Base-by-base conservation (phyloP, 805 yeast species). In the Saccharomycopsis schoenii region DNA sequence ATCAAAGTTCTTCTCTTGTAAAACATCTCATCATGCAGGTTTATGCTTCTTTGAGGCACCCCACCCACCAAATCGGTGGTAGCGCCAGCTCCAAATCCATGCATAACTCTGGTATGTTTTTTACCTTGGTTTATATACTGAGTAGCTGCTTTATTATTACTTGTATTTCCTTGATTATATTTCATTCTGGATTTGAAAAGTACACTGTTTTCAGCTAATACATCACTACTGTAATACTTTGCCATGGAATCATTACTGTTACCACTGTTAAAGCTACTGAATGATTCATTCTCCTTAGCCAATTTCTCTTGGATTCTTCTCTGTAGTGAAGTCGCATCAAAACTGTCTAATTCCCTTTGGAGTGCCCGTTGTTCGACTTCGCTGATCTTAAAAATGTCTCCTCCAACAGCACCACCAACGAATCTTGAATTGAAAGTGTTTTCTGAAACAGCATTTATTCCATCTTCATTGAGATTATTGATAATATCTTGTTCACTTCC, bases 301-400 rank as follows among this genome's bases (percentile, higher is more conserved):
- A 61, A 39, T 52, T 63, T 63, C 36, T 25, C 60, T 39, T 63
- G 64, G 21, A 63, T 63, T 58, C 57, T 12, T 24, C 39, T 52
- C 47, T 61, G 60, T 17, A 61, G 50, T 2, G 40, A n/a, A 5
- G n/a, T 14, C 24, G 65, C 60, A 37, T 63, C 55, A 29, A 63
- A 63, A 14, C 60, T 52, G 41, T 63, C 58, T 12, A 63, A 55
- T 55, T 63, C 63, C 1, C 56, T 34, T 15, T 61, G 65, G 6
- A 63, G 54, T 8, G 54, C 62, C 17, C 15, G 36, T 37, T 60
- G 60, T 19, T 61, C 63, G 24, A 21, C 39, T 15, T 58, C 61
- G 39, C 41, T 40, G 29, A 47, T 36, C 29, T 61, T 58, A 34
- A 58, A 36, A 36, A 61, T 58, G 14, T 47, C 52, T 4, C 52